A percentile compares a stretch with the other conserved stretches of the same genome.
These are phyloP conservation scores for Termitomyces titanicus DNA, from an alignment of 768 basidiomycete species.

Conservation along the genomic window DNA sequence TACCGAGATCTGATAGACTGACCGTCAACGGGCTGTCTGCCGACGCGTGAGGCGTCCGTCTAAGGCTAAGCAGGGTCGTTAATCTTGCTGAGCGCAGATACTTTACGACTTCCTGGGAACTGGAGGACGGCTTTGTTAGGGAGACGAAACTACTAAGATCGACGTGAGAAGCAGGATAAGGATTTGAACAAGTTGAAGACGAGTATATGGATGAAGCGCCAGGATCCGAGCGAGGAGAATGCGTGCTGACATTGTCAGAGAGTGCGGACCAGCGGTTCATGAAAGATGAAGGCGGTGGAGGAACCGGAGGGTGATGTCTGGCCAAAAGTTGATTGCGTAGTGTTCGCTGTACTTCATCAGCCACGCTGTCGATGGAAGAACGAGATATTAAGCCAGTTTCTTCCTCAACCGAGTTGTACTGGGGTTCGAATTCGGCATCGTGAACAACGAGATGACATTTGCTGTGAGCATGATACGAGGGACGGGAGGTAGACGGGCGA, in stretches of 20 bases:
- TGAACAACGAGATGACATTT: conserved; percentile 43
- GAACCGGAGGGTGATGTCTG: conserved; percentile 29
- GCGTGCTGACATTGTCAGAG: conserved; percentile 54
- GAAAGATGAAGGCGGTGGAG: conserved; percentile 38
- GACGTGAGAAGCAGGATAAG: conserved; percentile 45
- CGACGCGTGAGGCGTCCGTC: conserved; percentile 76
- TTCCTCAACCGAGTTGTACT: conserved; percentile 46
- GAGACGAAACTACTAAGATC: conserved; percentile 37
- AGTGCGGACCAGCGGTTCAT: conserved; percentile 48
- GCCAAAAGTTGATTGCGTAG: conserved; percentile 54
- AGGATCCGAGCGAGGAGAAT: conserved; percentile 54
- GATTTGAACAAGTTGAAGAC: conserved; percentile 44
- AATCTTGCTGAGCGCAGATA: conserved; percentile 85
- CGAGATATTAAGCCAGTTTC: conserved; percentile 66
- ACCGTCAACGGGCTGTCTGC: conserved; percentile 72
- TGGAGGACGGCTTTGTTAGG: conserved; percentile 38
- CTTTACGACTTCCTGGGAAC: conserved; percentile 74
- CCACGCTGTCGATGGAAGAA: conserved; percentile 87
- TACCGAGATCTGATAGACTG: conserved; percentile 92
- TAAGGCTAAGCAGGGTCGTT: conserved; percentile 78
- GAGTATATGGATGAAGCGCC: conserved; percentile 49
- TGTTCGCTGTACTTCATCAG: conserved; percentile 74
- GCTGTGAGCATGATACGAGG: conserved; percentile 44
- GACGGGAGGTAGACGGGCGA: conserved; percentile 40
- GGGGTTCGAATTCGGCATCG: conserved; percentile 52